These are phyloP conservation scores for Phytopythium litorale DNA, from an alignment of 352 stramenopile species.

Conservation along the genomic window DNA sequence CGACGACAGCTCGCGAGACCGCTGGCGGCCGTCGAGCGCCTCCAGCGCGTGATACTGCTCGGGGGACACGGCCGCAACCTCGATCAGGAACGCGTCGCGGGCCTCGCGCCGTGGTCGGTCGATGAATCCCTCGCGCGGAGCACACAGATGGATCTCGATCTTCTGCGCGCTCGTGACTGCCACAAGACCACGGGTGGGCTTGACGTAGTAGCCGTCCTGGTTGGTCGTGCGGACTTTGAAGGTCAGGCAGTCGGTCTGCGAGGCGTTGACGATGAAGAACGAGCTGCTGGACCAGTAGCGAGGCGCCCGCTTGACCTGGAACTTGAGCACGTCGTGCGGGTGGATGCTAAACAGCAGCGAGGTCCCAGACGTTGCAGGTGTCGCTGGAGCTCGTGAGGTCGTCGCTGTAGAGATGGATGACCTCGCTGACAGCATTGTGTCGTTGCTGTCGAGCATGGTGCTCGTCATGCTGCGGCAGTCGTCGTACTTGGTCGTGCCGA, in stretches of 20 bases:
- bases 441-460: constrained; percentile 17
- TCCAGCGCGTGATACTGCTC: constrained; percentile 36
- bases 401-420: constrained; percentile 14
- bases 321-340: constrained; percentile 37
- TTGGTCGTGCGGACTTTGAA: constrained; percentile 85
- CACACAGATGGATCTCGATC: constrained; percentile 56
- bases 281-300: constrained; percentile 32
- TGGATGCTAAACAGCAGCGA: constrained; percentile 38
- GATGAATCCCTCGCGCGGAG: constrained; percentile 27
- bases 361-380: neutral
- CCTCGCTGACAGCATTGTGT: constrained; percentile 23
- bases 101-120: constrained; percentile 42
- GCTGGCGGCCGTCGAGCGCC: constrained; percentile 30
- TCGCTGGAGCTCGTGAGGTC: neutral
- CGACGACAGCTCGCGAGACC: constrained; percentile 26
- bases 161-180: constrained; percentile 49
- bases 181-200: constrained; percentile 64
- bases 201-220: constrained; percentile 68
- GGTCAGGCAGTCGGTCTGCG: constrained; percentile 40
- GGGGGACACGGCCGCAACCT: constrained; percentile 48
- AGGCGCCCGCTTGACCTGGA: constrained; percentile 30
- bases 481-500: neutral
- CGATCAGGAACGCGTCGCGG: constrained; percentile 70
- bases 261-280: constrained; percentile 63
- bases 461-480: constrained; percentile 16